Base-by-base conservation (phyloP, 192 early-diverging fungal genomes). In the Rhizoclosmatium sp. region DNA sequence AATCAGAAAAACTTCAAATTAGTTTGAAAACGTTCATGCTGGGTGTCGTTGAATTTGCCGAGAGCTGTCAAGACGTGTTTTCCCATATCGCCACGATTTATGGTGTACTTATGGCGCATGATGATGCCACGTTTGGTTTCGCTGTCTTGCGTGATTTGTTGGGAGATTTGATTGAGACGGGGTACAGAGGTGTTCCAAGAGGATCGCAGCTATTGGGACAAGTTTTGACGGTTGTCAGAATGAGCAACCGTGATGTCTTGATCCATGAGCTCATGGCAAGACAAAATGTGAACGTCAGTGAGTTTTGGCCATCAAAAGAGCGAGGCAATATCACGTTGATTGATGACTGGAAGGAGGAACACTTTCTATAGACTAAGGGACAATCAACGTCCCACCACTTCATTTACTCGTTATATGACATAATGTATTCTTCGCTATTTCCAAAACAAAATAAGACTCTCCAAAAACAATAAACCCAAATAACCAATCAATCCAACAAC, bases 151-250 rank as follows among this genome's bases (percentile, higher is more conserved):
- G 41, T 23, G 51, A 71, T n/a, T 12, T 71, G 5, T 3, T 71
- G 48, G 49, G 21, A 14, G n/a, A 7, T n/a, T 49, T n/a, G 16
- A 58, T 71, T 4, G 48, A 71, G n/a, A n/a, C 10, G 5, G 69
- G 69, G 4, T n/a, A 49, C 51, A 5, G 21, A 12, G 69, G 69
- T 10, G 51, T 54, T 19, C 47, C 39, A 5, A 45, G 10, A 7
- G 69, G 7, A 1, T 21, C 45, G 16, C 69, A 71, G 21, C 9
- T 71, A 3, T 21, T 71, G 14, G 54, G 16, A 7, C 69, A 41
- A 42, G 69, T 58, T 39, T n/a, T 71, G 19, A 71, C 47, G 9
- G 19, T 71, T n/a, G 45, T 71, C 7, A 23, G 39, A n/a, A 71
- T 71, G 12, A 3, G 48, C 48, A 56, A 71, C 54, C 67, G 44